Percentiles rank a stretch among this genome's conserved stretches.
Evolutionary conservation across 2,329 filamentous ascomycete genomes (phyloP).

Genomic region (Emericellopsis cladophorae): DNA sequence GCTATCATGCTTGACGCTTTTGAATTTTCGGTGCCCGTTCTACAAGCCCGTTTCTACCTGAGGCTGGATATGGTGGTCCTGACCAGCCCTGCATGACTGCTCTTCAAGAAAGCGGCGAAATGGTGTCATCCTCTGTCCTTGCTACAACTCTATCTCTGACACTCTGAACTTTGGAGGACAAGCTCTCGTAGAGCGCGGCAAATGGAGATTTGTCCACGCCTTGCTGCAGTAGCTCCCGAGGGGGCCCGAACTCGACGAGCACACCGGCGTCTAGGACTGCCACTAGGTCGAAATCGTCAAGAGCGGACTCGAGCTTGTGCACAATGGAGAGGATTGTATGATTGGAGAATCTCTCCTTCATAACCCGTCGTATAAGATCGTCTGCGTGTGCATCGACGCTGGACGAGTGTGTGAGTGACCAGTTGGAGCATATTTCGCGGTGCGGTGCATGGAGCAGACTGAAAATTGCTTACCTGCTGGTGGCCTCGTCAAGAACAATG

Average conservation of each 20-base stretch:
- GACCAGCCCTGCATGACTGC: no score
- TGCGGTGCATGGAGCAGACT: neutral
- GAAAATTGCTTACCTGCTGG: slow-evolving; percentile 17
- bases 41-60: no score
- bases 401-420: neutral
- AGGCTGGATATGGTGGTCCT: no score
- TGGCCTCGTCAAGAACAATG: slow-evolving; percentile 27
- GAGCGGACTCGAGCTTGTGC: slow-evolving; percentile 9
- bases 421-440: no score
- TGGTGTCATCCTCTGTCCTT: no score
- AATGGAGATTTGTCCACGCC: neutral
- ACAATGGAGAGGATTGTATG: slow-evolving; percentile 13
- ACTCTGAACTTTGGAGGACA: neutral
- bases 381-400: slow-evolving; percentile 23
- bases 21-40: no score
- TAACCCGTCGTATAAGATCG: slow-evolving; percentile 5
- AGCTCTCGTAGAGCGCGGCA: neutral
- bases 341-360: slow-evolving; percentile 8
- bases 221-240: slow-evolving; percentile 1
- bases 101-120: no score
- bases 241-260: slow-evolving; percentile 9
- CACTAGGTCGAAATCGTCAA: slow-evolving; percentile 1
- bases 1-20: no score
- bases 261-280: slow-evolving; percentile 8
- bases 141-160: no score